These are phyloP conservation scores for Monilinia laxa DNA, from an alignment of 2,329 filamentous ascomycete species.

Conservation along the genomic window DNA sequence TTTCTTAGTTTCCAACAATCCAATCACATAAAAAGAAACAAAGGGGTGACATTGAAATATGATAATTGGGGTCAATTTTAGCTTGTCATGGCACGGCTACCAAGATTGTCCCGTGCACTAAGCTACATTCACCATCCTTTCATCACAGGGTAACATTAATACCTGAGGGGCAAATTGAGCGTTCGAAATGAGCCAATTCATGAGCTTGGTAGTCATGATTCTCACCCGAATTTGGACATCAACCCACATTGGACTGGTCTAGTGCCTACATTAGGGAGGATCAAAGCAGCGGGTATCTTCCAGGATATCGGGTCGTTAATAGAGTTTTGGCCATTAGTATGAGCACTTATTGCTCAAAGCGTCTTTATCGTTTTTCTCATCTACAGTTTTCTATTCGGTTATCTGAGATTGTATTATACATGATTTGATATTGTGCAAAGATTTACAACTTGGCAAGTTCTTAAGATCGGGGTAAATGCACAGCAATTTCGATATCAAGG, in stretches of 20 bases:
- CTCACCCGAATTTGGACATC: not conserved
- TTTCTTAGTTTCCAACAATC: not conserved
- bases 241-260: not conserved
- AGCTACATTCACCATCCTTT: not conserved
- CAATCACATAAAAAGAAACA: not conserved
- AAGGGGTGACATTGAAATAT: not conserved
- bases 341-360: slow-evolving; percentile 18
- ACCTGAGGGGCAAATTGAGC: not conserved
- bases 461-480: not conserved
- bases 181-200: not conserved
- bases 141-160: not conserved
- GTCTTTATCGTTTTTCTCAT: not conserved
- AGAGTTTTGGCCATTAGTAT: not conserved
- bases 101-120: not conserved
- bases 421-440: not conserved
- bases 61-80: not conserved
- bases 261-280: not conserved
- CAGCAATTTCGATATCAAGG: not conserved
- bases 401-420: not conserved
- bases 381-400: not conserved
- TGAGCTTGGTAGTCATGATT: not conserved
- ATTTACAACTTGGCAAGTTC: not conserved
- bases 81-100: not conserved
- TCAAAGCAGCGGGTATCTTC: slow-evolving; percentile 10
- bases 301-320: not conserved